These are phyloP conservation scores for Guadua angustifolia DNA, from an alignment of 176 grass and related monocot species.

Conservation along the genomic window DNA sequence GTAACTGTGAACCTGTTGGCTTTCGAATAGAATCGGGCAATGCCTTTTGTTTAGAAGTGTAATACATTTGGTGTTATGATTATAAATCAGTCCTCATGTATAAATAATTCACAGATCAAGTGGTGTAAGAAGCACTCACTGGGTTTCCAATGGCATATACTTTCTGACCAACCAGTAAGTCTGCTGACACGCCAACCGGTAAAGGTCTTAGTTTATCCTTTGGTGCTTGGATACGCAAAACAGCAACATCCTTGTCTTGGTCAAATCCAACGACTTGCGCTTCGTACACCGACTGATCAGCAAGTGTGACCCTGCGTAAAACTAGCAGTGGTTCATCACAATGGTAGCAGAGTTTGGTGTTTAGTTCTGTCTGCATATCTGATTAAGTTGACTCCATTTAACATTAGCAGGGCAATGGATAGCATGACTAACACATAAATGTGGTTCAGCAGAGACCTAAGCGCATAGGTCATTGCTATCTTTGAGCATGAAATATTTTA, in stretches of 20 bases:
- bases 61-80: not conserved
- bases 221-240: slow-evolving; percentile 85
- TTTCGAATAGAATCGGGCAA: too few relatives aligned
- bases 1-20: too few relatives aligned
- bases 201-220: slow-evolving; percentile 93
- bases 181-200: slow-evolving; percentile 84
- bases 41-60: too few relatives aligned
- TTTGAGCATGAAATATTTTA: not conserved
- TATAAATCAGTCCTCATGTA: not conserved
- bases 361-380: not conserved
- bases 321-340: slow-evolving; percentile 39
- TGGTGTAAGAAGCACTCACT: slow-evolving; percentile 57
- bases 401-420: not conserved
- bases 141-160: slow-evolving; percentile 99
- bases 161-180: slow-evolving; percentile 96
- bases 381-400: not conserved
- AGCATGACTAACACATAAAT: not conserved
- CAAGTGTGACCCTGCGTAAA: slow-evolving; percentile 83
- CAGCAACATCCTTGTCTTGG: slow-evolving; percentile 98
- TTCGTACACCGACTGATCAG: slow-evolving; percentile 90
- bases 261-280: slow-evolving; percentile 92
- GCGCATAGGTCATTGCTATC: not conserved
- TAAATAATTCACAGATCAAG: not conserved
- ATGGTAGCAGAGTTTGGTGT: not conserved
- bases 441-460: not conserved